Percentiles rank a stretch among this genome's conserved stretches.
Conservation (phyloP, 306 rosid species). For the Cyclanthera cordifolia region DNA sequence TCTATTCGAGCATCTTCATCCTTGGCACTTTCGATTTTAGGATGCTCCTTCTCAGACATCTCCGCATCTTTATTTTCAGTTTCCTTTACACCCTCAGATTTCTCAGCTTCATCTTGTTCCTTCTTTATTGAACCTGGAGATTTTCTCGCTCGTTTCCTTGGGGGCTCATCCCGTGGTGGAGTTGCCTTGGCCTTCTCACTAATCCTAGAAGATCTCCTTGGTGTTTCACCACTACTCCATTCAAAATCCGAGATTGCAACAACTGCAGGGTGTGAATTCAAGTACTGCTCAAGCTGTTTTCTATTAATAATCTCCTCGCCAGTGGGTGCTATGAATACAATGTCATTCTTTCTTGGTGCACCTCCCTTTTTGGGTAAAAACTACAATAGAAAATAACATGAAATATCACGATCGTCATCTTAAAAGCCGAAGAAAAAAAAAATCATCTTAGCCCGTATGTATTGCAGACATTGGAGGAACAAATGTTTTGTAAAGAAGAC, state of each 20-base stretch:
- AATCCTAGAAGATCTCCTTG: slow-evolving; percentile 82
- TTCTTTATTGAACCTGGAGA: slow-evolving; percentile 60
- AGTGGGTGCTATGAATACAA: slow-evolving; percentile 59
- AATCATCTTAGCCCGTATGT: no score
- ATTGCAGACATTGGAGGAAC: no score
- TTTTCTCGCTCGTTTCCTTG: slow-evolving; percentile 52
- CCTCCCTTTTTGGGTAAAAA: slow-evolving; percentile 70
- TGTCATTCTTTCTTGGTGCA: slow-evolving; percentile 62
- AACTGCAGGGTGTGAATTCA: slow-evolving; percentile 64
- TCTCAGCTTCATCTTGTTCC: slow-evolving; percentile 15
- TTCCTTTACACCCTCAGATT: slow-evolving; percentile 22
- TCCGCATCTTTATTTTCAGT: slow-evolving; percentile 21
- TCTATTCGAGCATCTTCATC: slow-evolving; percentile 11
- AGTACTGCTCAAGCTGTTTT: slow-evolving; percentile 74
- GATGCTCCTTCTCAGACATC: neutral
- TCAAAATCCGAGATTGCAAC: slow-evolving; percentile 65
- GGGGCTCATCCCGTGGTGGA: slow-evolving; percentile 58
- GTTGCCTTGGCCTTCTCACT: slow-evolving; percentile 63
- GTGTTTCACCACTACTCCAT: slow-evolving; percentile 79
- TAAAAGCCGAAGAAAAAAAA: neutral
- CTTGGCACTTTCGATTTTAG: neutral
- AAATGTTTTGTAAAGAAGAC: no score
- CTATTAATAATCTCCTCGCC: slow-evolving; percentile 67
- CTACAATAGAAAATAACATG: slow-evolving; percentile 18
- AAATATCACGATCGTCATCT: neutral